Conservation (phyloP, 306 rosid genomes). For the Senna siamea region DNA sequence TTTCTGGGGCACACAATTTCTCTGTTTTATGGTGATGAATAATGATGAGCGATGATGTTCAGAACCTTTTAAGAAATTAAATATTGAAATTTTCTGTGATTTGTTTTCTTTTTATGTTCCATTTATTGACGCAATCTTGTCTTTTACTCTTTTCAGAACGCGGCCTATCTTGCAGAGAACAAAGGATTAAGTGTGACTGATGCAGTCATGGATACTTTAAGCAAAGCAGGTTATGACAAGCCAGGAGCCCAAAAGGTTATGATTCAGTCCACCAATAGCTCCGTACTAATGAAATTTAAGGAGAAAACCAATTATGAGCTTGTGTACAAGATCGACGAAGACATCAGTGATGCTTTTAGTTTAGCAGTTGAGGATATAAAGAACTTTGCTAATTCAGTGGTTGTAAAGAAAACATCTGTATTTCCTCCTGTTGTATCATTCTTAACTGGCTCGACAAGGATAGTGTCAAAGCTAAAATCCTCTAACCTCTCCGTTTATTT, state of each 20-base stretch:
- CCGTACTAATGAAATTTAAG: conserved; percentile 70
- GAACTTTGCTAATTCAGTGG: conserved; percentile 69
- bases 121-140: conserved; percentile 31
- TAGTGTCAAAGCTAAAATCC: conserved; percentile 48
- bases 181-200: conserved; percentile 58
- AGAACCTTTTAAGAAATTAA: neutral
- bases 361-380: conserved; percentile 65
- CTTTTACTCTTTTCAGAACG: conserved; percentile 62
- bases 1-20: neutral
- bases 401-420: conserved; percentile 64
- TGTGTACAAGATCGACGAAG: conserved; percentile 71
- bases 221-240: conserved; percentile 70
- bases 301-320: conserved; percentile 59
- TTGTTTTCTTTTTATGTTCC: conserved; percentile 19
- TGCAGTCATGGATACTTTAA: conserved; percentile 59
- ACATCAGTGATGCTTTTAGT: conserved; percentile 48
- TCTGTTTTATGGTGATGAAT: conserved; percentile 15
- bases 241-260: conserved; percentile 56
- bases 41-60: conserved; percentile 17
- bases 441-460: conserved; percentile 41
- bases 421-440: conserved; percentile 38
- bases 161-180: conserved; percentile 70
- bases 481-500: conserved; percentile 70
- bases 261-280: conserved; percentile 79
- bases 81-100: neutral